Conservation (phyloP, 371 early-diverging fungal genomes). For the Mucor sp. region DNA sequence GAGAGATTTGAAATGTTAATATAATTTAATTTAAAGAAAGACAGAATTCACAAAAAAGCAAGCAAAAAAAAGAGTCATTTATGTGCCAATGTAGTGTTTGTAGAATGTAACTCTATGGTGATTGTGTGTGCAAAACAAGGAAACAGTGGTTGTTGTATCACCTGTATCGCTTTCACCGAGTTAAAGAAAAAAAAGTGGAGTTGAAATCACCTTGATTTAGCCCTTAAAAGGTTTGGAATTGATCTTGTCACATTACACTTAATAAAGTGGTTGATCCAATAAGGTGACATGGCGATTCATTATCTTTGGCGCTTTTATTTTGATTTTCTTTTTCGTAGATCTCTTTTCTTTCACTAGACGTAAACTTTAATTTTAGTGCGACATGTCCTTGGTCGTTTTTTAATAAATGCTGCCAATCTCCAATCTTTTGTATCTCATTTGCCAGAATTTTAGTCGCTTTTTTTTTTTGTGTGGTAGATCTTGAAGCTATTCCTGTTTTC, state of each 20-base stretch:
- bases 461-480: not conserved
- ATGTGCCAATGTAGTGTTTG: constrained; percentile 1
- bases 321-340: constrained; percentile 2
- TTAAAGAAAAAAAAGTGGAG: not conserved
- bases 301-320: not conserved
- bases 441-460: not conserved
- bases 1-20: not conserved
- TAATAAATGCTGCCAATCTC: constrained; percentile 13
- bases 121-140: not conserved
- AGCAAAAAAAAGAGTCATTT: not conserved
- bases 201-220: constrained; percentile 7
- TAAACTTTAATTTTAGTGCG: constrained; percentile 1
- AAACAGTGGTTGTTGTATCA: not conserved
- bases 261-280: constrained; percentile 26
- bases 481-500: not conserved
- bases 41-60: constrained; percentile 17
- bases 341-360: constrained; percentile 9
- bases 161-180: not conserved
- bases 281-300: constrained; percentile 3
- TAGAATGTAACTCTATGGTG: not conserved
- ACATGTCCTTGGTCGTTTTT: constrained; percentile 10
- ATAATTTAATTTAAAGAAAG: constrained; percentile 4
- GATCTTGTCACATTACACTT: constrained; percentile 30
- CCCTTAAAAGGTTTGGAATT: constrained; percentile 23
- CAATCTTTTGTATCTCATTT: constrained; percentile 11